Conservation (phyloP, 2,329 filamentous ascomycete genomes). For the Xylaria sp. region DNA sequence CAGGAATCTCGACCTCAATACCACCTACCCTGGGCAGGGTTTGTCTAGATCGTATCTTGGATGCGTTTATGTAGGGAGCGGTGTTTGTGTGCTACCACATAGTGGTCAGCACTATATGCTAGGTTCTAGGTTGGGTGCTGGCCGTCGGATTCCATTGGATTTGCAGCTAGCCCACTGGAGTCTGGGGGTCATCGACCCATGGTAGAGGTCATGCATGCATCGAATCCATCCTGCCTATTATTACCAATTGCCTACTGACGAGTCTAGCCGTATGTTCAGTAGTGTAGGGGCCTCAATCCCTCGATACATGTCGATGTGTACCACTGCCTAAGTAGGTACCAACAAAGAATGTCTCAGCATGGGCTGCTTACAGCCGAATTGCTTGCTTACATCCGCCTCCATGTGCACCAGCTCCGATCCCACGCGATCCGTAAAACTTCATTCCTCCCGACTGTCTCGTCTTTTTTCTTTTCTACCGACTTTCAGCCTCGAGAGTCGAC, state of each 20-base stretch:
- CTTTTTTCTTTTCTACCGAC: not conserved
- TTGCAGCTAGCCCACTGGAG: conserved; percentile 24
- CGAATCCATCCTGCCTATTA: conserved; percentile 4
- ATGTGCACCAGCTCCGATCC: not conserved
- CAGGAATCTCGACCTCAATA: not conserved
- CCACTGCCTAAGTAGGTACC: too few species aligned
- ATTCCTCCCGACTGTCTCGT: not conserved
- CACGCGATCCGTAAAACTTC: not conserved
- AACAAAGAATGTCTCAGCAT: conserved; percentile 3
- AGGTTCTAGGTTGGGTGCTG: not conserved
- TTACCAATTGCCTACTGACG: too few species aligned
- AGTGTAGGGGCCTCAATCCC: too few species aligned
- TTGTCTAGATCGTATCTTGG: not conserved
- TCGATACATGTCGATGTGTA: not conserved
- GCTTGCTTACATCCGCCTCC: not conserved
- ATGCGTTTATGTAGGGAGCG: too few species aligned
- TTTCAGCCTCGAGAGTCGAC: not conserved
- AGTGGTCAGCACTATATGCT: conserved; percentile 21
- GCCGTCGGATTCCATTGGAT: not conserved
- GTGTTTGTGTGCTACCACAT: not conserved
- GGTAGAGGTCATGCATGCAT: conserved; percentile 17
- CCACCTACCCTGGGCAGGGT: not conserved
- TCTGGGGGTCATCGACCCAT: conserved; percentile 20
- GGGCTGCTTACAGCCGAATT: conserved; percentile 5
- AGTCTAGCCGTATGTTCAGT: not conserved